Base-by-base conservation (phyloP, 2,329 filamentous ascomycete species). In the Atkinsonella hypoxylon region DNA sequence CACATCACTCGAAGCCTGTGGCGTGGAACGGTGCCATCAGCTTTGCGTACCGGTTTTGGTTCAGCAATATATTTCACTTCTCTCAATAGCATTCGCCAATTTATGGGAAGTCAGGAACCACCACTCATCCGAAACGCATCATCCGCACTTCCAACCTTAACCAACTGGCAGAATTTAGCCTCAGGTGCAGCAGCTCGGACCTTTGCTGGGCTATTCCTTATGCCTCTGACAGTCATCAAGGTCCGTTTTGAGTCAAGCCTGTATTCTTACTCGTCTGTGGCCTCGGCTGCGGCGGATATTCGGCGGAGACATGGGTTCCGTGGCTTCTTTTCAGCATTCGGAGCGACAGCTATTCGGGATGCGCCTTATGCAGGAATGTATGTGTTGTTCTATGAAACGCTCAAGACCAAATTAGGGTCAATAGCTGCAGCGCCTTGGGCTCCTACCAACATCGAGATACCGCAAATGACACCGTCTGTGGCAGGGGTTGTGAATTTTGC, bases 341-440 rank as follows among this genome's bases (percentile, higher is more conserved):
- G 93, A 41, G 93, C 91, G 1, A 98, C 93, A 0, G 89, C 93
- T 0, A 80, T 95, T 30, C 79, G 93, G 44, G 93, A 98, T 67
- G 93, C 90, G n/a, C 93, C 93, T 0, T 97, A 97, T 64, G 93
- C 93, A 0, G 93, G 93, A 0, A 74, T 96, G 15, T 98, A 98
- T 62, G 89, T 98, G 1, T 72, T 96, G 8, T 87, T 95, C 59
- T 98, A 98, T 68, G 93, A 98, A 70, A 79, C 87, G 62, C 76
- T 82, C 51, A 95, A 95, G 68, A 78, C 74, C 47, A 71, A 74
- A 13, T 70, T 93, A 2, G 60, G 62, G 2, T 54, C 56, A 6
- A 40, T 65, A 18, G 57, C 54, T 10, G 36, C n/a, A n/a, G n/a
- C 45, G 8, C 10, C 54, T 55, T 44, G 54, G 30, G 26, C 26